Percentiles rank a stretch among this genome's conserved stretches.
Conservation (phyloP, 805 yeast genomes). For the Diddensiella transvaalensis region DNA sequence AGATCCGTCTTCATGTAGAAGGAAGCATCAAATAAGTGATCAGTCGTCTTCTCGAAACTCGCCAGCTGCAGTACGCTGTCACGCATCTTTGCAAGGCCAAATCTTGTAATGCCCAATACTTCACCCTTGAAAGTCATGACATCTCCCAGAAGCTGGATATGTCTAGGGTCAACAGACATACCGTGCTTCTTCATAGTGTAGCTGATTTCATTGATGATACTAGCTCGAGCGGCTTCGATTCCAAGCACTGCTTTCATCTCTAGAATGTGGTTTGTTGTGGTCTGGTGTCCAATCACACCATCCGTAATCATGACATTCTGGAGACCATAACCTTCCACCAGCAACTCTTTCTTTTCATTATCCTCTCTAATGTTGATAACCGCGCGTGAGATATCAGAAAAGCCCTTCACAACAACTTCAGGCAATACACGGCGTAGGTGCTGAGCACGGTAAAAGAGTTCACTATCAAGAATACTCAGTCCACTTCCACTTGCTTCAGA, state of each 20-base stretch:
- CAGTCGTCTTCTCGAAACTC: constrained; percentile 96
- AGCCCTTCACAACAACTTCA: constrained; percentile 85
- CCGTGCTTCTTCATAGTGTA: constrained; percentile 99
- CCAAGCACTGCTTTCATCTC: constrained; percentile 90
- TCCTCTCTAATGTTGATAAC: constrained; percentile 90
- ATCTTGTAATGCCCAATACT: constrained; percentile 95
- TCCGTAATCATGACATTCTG: constrained; percentile 96
- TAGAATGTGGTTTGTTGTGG: constrained; percentile 86
- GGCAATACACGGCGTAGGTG: constrained; percentile 82
- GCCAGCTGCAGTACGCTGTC: constrained; percentile 96
- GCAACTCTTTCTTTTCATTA: constrained; percentile 74
- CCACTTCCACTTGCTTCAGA: constrained; percentile 35
- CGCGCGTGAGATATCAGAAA: constrained; percentile 88
- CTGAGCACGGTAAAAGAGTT: constrained; percentile 84
- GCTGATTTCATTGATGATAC: constrained; percentile 91
- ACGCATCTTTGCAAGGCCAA: constrained; percentile 97
- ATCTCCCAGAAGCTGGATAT: constrained; percentile 93
- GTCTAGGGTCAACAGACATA: constrained; percentile 99
- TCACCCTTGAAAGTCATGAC: constrained; percentile 99
- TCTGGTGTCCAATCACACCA: constrained; percentile 86
- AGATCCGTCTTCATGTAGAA: constrained; percentile 95
- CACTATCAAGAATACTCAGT: constrained; percentile 36
- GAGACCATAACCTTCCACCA: constrained; percentile 97
- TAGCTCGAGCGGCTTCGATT: constrained; percentile 94
- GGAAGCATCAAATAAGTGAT: constrained; percentile 96